Percentiles rank a stretch among this genome's conserved stretches.
These are phyloP conservation scores for Monosporozyma servazzii DNA, from an alignment of 805 yeast species.

Conservation along the genomic window DNA sequence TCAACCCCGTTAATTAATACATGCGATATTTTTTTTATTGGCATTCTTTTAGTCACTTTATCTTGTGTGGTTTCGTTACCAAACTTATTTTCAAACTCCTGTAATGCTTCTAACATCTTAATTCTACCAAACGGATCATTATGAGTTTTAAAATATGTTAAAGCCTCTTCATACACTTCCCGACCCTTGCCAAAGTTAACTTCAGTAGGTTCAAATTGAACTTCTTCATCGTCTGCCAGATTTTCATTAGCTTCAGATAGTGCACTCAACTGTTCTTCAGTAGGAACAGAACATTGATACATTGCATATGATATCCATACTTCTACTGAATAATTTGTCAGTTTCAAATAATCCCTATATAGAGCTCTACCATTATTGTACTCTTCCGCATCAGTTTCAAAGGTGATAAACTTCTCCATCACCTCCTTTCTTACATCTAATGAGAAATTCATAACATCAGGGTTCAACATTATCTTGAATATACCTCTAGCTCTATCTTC, in stretches of 20 bases:
- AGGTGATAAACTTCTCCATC: constrained; percentile 41
- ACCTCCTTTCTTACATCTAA: constrained; percentile 14
- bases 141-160: constrained; percentile 34
- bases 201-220: constrained; percentile 42
- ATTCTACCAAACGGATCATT: constrained; percentile 38
- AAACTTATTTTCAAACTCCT: constrained; percentile 52
- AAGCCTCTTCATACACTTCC: constrained; percentile 45
- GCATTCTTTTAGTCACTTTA: constrained; percentile 40
- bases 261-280: constrained; percentile 29
- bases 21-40: constrained; percentile 37
- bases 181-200: constrained; percentile 47
- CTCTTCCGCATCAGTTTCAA: constrained; percentile 50
- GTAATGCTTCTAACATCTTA: constrained; percentile 50
- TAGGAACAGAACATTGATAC: constrained; percentile 61
- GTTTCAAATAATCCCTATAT: constrained; percentile 34
- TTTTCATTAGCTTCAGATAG: constrained; percentile 11
- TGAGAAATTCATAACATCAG: constrained; percentile 19
- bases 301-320: constrained; percentile 61
- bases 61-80: constrained; percentile 39
- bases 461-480: constrained; percentile 39
- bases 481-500: constrained; percentile 57
- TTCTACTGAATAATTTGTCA: constrained; percentile 29
- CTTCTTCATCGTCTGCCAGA: constrained; percentile 31
- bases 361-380: constrained; percentile 47
- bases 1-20: constrained; percentile 35